These are phyloP conservation scores for Gastrolobium bilobum DNA, from an alignment of 306 rosid species.

Conservation along the genomic window DNA sequence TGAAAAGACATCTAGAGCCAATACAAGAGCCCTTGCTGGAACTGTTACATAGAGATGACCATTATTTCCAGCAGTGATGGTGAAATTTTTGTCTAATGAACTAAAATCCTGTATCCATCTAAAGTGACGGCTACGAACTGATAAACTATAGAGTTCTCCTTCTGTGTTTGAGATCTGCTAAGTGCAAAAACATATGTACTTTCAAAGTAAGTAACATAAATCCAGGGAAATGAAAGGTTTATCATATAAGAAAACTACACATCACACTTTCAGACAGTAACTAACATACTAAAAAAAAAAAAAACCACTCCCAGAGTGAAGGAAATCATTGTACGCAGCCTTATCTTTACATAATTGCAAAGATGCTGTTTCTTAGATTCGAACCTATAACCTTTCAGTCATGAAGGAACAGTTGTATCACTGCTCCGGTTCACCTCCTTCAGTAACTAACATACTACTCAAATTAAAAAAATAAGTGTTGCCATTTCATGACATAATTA, in stretches of 20 bases:
- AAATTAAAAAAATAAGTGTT: not conserved
- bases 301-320: not conserved
- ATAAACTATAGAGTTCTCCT: conserved; percentile 76
- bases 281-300: not conserved
- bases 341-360: too few species aligned
- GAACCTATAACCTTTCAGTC: too few species aligned
- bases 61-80: conserved; percentile 78
- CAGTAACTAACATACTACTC: not conserved
- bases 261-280: not conserved
- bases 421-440: too few species aligned
- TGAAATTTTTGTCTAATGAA: conserved; percentile 65
- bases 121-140: conserved; percentile 62
- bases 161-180: conserved; percentile 77
- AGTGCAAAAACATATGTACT: conserved; percentile 17
- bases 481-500: not conserved
- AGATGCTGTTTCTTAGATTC: too few species aligned
- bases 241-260: not conserved
- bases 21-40: conserved; percentile 64
- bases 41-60: conserved; percentile 77
- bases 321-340: too few species aligned
- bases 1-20: conserved; percentile 75
- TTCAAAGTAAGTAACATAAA: conserved; percentile 29
- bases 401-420: too few species aligned
- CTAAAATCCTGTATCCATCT: conserved; percentile 87
- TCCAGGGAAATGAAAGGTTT: conserved; percentile 26